Conservation (phyloP, 441 rosid species). For the Pelargonium fulgidum region DNA sequence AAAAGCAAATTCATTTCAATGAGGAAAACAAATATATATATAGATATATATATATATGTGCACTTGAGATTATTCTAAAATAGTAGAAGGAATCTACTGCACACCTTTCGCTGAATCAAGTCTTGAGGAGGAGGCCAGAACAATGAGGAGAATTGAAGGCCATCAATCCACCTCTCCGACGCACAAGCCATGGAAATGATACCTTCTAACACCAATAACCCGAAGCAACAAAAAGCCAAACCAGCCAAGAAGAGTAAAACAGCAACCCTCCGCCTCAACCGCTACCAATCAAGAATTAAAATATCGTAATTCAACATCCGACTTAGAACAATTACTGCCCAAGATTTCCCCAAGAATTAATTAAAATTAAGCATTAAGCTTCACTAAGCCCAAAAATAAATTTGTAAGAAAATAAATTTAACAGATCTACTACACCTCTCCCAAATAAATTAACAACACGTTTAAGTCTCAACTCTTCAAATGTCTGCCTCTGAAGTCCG, state of each 20-base stretch:
- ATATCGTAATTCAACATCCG: conserved; percentile 51
- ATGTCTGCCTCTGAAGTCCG: conserved; percentile 11
- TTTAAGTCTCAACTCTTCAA: conserved; percentile 4
- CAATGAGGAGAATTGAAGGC: conserved; percentile 81
- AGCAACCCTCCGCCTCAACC: conserved; percentile 17
- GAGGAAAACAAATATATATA: neutral
- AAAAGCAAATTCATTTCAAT: neutral
- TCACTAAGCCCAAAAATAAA: conserved; percentile 11
- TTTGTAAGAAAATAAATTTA: neutral
- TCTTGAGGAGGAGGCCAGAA: conserved; percentile 88
- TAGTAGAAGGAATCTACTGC: neutral
- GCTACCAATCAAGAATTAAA: conserved; percentile 55
- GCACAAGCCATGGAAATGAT: conserved; percentile 48
- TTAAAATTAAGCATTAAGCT: conserved; percentile 12
- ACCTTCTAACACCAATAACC: conserved; percentile 16
- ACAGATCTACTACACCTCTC: conserved; percentile 23
- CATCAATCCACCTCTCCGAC: conserved; percentile 90
- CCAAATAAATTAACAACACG: conserved; percentile 9
- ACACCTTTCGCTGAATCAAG: conserved; percentile 71
- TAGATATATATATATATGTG: neutral
- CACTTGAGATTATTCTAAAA: neutral
- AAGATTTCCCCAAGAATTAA: conserved; percentile 26
- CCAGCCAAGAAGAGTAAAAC: conserved; percentile 7
- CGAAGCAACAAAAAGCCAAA: conserved; percentile 10
- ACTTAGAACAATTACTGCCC: conserved; percentile 14